These are phyloP conservation scores for Incumbomyces lentus DNA, from an alignment of 2,329 filamentous ascomycete genomes.

Conservation along the genomic window DNA sequence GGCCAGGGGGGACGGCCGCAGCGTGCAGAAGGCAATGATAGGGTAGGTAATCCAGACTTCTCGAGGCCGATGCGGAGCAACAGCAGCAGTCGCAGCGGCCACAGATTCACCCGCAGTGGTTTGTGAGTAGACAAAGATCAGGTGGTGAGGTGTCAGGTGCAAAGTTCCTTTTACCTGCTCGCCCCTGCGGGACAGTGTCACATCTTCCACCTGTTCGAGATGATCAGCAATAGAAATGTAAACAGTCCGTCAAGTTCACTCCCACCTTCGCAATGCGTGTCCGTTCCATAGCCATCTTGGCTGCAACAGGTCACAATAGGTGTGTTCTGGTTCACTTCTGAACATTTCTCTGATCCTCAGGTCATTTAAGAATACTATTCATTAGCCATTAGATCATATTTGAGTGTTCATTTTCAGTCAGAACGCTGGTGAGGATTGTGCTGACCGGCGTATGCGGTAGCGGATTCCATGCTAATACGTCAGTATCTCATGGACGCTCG, in stretches of 20 bases:
- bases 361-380: too few species aligned
- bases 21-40: constrained; percentile 71
- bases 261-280: constrained; percentile 21
- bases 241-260: not conserved
- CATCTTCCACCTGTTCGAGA: constrained; percentile 40
- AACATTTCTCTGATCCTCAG: too few species aligned
- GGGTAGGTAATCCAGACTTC: constrained; percentile 94
- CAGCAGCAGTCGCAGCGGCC: constrained; percentile 23
- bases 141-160: constrained; percentile 52
- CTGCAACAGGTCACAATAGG: not conserved
- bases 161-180: constrained; percentile 49
- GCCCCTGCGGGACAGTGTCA: constrained; percentile 48
- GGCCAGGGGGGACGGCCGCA: constrained; percentile 60
- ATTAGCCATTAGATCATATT: too few species aligned
- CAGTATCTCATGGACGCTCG: too few species aligned
- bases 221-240: not conserved
- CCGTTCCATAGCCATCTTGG: constrained; percentile 21
- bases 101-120: constrained; percentile 25
- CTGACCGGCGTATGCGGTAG: too few species aligned
- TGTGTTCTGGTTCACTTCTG: too few species aligned
- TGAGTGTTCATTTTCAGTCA: too few species aligned
- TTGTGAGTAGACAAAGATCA: constrained; percentile 51
- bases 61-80: constrained; percentile 39
- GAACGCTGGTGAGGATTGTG: too few species aligned
- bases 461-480: too few species aligned